Conservation (phyloP, 306 rosid species). For the Prunus persica region Prunus_persica_NCBIv2 NC_034012.1:17449501-17450000, state of each 20-base stretch:
- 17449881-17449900: not conserved
- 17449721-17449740: not conserved
- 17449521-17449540: slow-evolving; percentile 95
- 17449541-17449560: slow-evolving; percentile 90
- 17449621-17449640: slow-evolving; percentile 17
- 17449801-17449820: not conserved
- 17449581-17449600: slow-evolving; percentile 85
- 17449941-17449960: not conserved
- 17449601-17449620: slow-evolving; percentile 93
- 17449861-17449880: not conserved
- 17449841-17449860: not conserved
- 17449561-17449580: slow-evolving; percentile 86
- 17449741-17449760: not conserved
- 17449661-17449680: slow-evolving; percentile 11
- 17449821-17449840: not conserved
- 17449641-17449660: slow-evolving; percentile 7
- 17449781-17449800: not conserved
- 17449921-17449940: not conserved
- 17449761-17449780: not conserved
- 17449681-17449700: not conserved
- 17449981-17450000: not conserved
- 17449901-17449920: not conserved
- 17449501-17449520: slow-evolving; percentile 97
- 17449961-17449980: not conserved
- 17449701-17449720: not conserved